Percentiles rank a stretch among this genome's conserved stretches.
phyloP scores from a whole-genome alignment of 2,329 filamentous ascomycete species.

The Botrytis porri region DNA sequence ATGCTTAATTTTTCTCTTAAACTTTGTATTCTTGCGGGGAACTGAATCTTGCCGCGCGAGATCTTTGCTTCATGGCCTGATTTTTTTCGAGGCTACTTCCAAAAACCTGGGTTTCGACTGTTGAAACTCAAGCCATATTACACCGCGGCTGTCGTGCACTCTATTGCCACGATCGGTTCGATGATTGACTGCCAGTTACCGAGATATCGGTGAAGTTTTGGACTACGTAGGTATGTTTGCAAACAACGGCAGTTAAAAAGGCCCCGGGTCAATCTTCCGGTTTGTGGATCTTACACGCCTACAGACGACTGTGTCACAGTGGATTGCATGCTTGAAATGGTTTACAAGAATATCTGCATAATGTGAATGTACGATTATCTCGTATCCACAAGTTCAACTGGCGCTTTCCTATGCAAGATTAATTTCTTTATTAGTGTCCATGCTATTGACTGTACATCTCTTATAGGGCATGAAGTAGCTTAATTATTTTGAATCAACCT shows the following conservation, averaged over 20 bases:
- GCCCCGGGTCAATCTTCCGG: background rate
- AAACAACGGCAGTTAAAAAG: background rate
- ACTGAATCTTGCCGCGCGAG: background rate
- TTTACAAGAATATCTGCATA: background rate
- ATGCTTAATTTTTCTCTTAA: background rate
- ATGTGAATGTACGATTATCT: background rate
- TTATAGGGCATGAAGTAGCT: background rate
- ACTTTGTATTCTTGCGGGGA: background rate
- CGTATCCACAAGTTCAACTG: background rate
- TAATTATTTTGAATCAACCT: background rate
- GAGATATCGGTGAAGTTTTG: background rate
- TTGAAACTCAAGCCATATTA: background rate
- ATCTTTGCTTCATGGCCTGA: background rate
- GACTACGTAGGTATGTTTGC: background rate
- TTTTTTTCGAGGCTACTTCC: background rate
- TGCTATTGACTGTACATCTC: background rate
- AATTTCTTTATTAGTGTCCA: background rate
- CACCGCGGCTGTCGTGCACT: conserved; percentile 10
- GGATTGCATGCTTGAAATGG: background rate
- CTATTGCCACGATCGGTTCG: background rate
- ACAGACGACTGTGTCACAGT: background rate
- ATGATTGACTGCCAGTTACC: conserved; percentile 3
- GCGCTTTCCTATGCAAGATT: background rate
- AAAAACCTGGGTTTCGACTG: background rate
- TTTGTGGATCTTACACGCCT: background rate